Percentiles rank a stretch among this genome's conserved stretches.
Evolutionary conservation across 169 alveolate species (phyloP).

Genomic region (Neospora caninum): DNA sequence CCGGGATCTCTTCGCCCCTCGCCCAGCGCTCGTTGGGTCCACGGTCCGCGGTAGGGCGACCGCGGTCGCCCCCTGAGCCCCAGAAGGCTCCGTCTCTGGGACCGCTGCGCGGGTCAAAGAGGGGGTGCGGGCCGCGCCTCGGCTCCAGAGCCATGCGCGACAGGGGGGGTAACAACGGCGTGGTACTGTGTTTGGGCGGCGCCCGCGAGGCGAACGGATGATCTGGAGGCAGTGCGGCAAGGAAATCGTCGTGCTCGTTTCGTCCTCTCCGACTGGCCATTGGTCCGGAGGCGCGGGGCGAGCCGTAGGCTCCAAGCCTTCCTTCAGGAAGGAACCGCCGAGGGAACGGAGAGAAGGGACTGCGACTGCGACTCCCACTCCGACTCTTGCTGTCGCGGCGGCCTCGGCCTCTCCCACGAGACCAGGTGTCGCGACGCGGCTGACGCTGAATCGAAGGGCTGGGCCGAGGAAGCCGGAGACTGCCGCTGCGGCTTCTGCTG

Average conservation of each 20-base stretch:
- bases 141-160: neutral
- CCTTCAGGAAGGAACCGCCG: neutral
- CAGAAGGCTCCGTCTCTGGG: neutral
- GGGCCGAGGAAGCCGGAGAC: neutral
- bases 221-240: neutral
- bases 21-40: neutral
- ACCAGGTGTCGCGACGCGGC: neutral
- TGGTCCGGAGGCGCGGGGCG: neutral
- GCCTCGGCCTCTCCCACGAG: neutral
- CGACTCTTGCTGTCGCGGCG: neutral
- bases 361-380: neutral
- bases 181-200: neutral
- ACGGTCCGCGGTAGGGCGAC: neutral
- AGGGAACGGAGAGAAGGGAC: neutral
- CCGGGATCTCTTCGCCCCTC: neutral
- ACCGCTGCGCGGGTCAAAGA: neutral
- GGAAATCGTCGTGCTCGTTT: neutral
- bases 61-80: slow-evolving; percentile 4
- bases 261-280: neutral
- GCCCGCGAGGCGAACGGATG: neutral
- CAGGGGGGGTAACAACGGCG: neutral
- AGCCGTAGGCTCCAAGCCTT: neutral
- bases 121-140: neutral
- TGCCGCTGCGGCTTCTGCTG: neutral
- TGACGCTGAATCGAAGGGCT: neutral